These are phyloP conservation scores for Ceratobasidium sp. DNA, from an alignment of 1,284 basidiomycete species.

Conservation along the genomic window DNA sequence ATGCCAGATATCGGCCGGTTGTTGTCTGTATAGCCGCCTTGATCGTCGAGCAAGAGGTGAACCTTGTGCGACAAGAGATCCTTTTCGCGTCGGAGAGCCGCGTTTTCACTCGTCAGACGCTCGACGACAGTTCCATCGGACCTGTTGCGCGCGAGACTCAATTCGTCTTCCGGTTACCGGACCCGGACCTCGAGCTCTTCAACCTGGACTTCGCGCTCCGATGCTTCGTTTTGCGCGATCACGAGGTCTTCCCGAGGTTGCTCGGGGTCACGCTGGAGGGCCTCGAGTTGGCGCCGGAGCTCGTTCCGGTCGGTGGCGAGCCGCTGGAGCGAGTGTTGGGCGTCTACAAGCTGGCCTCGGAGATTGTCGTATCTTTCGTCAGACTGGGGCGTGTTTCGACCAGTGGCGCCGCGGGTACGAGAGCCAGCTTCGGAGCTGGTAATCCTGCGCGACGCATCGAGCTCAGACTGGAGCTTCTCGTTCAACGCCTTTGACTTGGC, in stretches of 20 bases:
- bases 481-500: slow-evolving; percentile 89
- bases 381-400: slow-evolving; percentile 81
- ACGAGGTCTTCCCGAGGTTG: slow-evolving; percentile 79
- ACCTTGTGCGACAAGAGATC: slow-evolving; percentile 88
- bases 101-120: slow-evolving; percentile 81
- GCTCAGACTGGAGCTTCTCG: slow-evolving; percentile 80
- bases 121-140: slow-evolving; percentile 77
- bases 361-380: slow-evolving; percentile 71
- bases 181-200: slow-evolving; percentile 85
- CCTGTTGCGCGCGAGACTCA: slow-evolving; percentile 80
- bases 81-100: slow-evolving; percentile 81
- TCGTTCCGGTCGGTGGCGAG: slow-evolving; percentile 80
- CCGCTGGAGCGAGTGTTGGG: slow-evolving; percentile 78
- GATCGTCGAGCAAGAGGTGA: slow-evolving; percentile 84
- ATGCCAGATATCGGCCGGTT: slow-evolving; percentile 73
- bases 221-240: slow-evolving; percentile 78
- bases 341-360: slow-evolving; percentile 74
- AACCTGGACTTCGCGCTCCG: slow-evolving; percentile 77
- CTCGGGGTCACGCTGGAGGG: slow-evolving; percentile 79
- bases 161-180: slow-evolving; percentile 79
- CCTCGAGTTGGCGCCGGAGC: slow-evolving; percentile 77
- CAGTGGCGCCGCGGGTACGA: slow-evolving; percentile 74
- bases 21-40: slow-evolving; percentile 68
- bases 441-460: slow-evolving; percentile 75
- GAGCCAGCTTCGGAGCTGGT: slow-evolving; percentile 69